A percentile compares a stretch with the other conserved stretches of the same genome.
phyloP scores from a whole-genome alignment of 257 asterid species.

The Cruciata laevipes region DNA sequence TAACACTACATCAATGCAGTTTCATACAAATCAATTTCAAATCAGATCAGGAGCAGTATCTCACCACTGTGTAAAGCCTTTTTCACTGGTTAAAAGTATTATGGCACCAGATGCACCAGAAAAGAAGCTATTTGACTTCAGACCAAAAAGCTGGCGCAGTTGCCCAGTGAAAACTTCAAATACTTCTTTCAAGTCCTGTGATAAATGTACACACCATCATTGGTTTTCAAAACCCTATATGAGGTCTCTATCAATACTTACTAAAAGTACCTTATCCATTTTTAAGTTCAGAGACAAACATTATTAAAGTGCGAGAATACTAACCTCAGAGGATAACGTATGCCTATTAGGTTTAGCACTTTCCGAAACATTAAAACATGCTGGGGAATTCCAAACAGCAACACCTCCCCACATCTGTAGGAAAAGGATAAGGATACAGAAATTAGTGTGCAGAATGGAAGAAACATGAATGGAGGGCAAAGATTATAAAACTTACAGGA shows the following conservation, averaged over 20 bases:
- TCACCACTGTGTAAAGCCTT: conserved; percentile 92
- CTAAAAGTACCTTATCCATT: neutral
- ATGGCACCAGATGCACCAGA: conserved; percentile 47
- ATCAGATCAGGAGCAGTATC: conserved; percentile 18
- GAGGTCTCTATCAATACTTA: neutral
- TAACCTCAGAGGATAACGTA: conserved; percentile 66
- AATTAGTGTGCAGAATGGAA: conserved; percentile 10
- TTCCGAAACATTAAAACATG: conserved; percentile 44
- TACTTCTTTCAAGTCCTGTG: conserved; percentile 60
- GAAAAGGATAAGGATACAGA: conserved; percentile 17
- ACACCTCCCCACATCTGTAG: conserved; percentile 97
- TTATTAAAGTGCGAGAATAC: conserved; percentile 16
- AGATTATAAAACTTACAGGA: conserved; percentile 54
- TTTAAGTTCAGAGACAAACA: neutral
- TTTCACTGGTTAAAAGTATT: conserved; percentile 59
- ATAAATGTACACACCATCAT: conserved; percentile 12
- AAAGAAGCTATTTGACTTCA: conserved; percentile 54
- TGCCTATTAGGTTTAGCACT: conserved; percentile 33
- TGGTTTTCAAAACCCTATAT: neutral
- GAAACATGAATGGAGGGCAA: conserved; percentile 10
- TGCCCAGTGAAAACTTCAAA: conserved; percentile 84
- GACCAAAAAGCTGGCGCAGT: conserved; percentile 87
- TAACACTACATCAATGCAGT: neutral
- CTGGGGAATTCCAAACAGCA: conserved; percentile 83
- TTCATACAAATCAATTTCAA: neutral